Percentiles rank a stretch among this genome's conserved stretches.
Conservation (phyloP, 225 moss, liverwort and hornwort species). For the Climacium dendroides region DNA sequence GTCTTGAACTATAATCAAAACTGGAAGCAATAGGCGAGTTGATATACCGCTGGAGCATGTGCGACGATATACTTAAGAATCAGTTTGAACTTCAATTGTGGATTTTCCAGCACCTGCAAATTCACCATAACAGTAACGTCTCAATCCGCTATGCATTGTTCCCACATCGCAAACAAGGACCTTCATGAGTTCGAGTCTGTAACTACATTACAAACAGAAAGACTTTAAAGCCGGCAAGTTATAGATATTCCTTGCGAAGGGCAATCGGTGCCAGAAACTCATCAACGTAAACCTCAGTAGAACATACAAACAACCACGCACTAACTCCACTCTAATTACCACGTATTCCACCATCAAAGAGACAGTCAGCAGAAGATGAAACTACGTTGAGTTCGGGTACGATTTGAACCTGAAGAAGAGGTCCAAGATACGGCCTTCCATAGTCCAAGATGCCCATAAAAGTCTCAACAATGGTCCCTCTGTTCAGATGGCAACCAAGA, state of each 20-base stretch:
- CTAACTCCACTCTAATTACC: not conserved
- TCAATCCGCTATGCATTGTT: not conserved
- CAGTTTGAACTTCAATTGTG: constrained; percentile 28
- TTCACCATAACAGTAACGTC: not conserved
- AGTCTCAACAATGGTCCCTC: constrained; percentile 26
- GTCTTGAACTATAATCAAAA: not conserved
- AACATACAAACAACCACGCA: not conserved
- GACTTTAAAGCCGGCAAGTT: not conserved
- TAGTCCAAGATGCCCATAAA: constrained; percentile 20
- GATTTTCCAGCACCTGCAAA: constrained; percentile 27
- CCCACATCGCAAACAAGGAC: not conserved
- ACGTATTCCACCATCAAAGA: not conserved
- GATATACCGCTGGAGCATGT: constrained; percentile 27
- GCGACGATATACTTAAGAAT: constrained; percentile 16
- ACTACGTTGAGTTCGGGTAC: not conserved
- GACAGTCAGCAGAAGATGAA: not conserved
- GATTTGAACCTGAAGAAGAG: constrained; percentile 29
- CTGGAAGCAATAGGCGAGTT: not conserved
- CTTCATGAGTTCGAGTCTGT: not conserved
- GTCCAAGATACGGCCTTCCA: not conserved
- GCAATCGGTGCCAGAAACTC: not conserved
- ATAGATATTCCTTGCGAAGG: not conserved
- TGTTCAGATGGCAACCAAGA: constrained; percentile 7
- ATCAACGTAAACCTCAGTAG: not conserved
- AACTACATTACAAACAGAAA: not conserved